A percentile compares a stretch with the other conserved stretches of the same genome.
These are phyloP conservation scores for Oryza coarctata DNA, from an alignment of 176 grass and related monocot genomes.

Conservation along the genomic window DNA sequence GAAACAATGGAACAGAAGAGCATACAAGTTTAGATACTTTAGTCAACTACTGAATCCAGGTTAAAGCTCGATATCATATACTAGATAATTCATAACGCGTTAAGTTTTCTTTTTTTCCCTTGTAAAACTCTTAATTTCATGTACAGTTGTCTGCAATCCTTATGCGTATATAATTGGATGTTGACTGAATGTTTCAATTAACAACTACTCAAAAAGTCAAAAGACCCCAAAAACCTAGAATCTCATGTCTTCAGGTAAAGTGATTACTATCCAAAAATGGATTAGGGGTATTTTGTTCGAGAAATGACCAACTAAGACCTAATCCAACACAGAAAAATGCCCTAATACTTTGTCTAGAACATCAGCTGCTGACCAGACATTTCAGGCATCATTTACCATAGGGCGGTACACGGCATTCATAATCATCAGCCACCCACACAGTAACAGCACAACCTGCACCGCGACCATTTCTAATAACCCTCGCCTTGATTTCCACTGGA, in stretches of 20 bases:
- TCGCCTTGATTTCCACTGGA: not conserved
- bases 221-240: not conserved
- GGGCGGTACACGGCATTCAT: not conserved
- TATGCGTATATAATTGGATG: not conserved
- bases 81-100: not conserved
- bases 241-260: not conserved
- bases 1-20: not conserved
- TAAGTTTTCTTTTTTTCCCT: not conserved
- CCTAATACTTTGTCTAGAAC: not conserved
- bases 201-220: not conserved
- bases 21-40: not conserved
- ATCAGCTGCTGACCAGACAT: not conserved
- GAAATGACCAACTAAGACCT: not conserved
- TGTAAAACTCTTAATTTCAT: conserved; percentile 2
- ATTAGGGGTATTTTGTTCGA: not conserved
- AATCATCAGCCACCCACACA: not conserved
- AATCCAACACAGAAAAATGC: not conserved
- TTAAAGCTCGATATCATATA: not conserved
- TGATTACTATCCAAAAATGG: not conserved
- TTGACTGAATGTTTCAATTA: not conserved
- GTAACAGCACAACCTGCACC: not conserved
- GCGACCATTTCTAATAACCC: not conserved
- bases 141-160: not conserved
- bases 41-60: not conserved
- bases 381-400: too few species aligned